Base-by-base conservation (phyloP, 495 filamentous ascomycete genomes). In the Hypoxylon perforatum region DNA sequence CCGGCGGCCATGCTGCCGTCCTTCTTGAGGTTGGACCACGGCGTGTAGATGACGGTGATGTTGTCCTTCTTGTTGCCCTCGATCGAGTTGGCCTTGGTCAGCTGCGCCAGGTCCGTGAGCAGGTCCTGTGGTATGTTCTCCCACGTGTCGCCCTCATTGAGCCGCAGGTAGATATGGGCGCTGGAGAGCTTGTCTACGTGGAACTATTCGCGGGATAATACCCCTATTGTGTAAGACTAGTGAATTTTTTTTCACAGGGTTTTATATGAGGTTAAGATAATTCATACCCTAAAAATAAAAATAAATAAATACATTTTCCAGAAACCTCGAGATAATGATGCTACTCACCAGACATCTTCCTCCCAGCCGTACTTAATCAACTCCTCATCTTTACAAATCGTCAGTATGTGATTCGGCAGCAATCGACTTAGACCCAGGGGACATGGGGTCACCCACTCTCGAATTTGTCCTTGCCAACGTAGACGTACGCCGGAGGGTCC, bases 31-130 rank as follows among this genome's bases (percentile, higher is more conserved):
- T 99, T 99, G 39, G 92, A 91, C 96, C 96, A 98, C 17, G 95
- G 96, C 2, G 95, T 99, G 78, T 98, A 99, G 68, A 99, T 94
- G 57, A 99, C 79, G 14, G 91, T 96, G 61, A 98, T 84, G 77
- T 98, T 98, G 71, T 98, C 95, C 80, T 97, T 97, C 79, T 99
- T 99, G 80, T 98, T 99, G 59, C 95, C 96, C 79, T 99, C 95
- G 70, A 99, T 99, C 30, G 94, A 97, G 78, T 99, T 99, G 52
- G 95, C 94, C 78, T 99, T 99, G 50, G 95, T 99, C 54, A 99
- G 83, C 76, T 99, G 95, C 17, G 88, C 94, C 67, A 94, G 92
- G 76, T 99, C 95, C 48, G 85, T 88, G 30, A 99, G 65, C 18
- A 99, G 84, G 4, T 88, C 86, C 56, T 86, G 65, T 2, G 91